Base-by-base conservation (phyloP, 2,329 filamentous ascomycete genomes). In the Xylaria sp. region DNA sequence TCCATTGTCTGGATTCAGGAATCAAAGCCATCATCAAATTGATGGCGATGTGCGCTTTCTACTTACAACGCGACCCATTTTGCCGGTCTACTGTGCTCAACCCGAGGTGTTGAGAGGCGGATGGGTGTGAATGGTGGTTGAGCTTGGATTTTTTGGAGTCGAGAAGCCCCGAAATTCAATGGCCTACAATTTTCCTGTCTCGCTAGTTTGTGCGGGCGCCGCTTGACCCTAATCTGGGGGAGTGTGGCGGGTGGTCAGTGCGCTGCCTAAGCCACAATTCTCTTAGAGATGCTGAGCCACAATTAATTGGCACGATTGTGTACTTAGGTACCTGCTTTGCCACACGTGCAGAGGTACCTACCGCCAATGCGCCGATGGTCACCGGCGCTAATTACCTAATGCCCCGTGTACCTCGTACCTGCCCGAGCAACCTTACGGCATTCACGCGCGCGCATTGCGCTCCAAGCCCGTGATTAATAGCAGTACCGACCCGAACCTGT, bases 31-130 rank as follows among this genome's bases (percentile, higher is more conserved):
- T 30, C 23, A 30, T 30, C 39, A 53, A 51, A 5, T 19, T 30
- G 23, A 35, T 2, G 11, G 13, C 11, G 42, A n/a, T 8, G 52
- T 10, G 30, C 37, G 23, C 52, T 18, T 19, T n/a, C 35, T 46
- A 72, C 71, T 64, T 72, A 73, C 71, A 68, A 73, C 71, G 70
- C 71, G 71, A 73, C 71, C 71, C 71, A 73, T 73, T 62, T 57
- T 72, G 68, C 23, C 63, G 71, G 71, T 70, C 69, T 71, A 68
- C 52, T 68, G 57, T 67, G 69, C 71, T 69, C 67, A 70, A 72
- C 69, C 70, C 69, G 70, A 63, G 66, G 59, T 68, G 69, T 59
- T 71, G 66, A 66, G 64, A 65, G 60, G 59, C 46, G 13, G 58
- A 55, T 57, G 59, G 62, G 57, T 62, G 60, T 57, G 59, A 60